Conservation (phyloP, 345 rosid genomes). For the Microcos paniculata region DNA sequence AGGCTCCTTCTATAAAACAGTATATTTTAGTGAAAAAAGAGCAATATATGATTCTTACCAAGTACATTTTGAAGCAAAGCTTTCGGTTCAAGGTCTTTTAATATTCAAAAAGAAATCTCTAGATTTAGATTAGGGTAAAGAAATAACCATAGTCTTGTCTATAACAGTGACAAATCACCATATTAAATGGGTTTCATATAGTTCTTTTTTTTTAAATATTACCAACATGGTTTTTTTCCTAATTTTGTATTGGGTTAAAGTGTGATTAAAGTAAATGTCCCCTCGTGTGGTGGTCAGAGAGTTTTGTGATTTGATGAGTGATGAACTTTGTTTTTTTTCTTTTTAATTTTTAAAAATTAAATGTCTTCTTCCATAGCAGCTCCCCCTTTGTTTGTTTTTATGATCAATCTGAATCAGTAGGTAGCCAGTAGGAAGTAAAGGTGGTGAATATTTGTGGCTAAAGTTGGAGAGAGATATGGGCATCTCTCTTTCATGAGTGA, state of each 20-base stretch:
- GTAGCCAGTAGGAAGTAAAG: background rate
- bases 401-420: slow-evolving; percentile 3
- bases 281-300: slow-evolving; percentile 30
- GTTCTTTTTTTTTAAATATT: background rate
- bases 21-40: background rate
- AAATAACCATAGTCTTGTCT: background rate
- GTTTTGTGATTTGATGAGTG: slow-evolving; percentile 1
- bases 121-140: background rate
- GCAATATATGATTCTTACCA: slow-evolving; percentile 13
- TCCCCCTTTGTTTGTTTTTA: background rate
- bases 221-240: background rate
- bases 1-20: slow-evolving; percentile 12
- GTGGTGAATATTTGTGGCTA: slow-evolving; percentile 2
- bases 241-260: background rate
- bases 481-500: slow-evolving; percentile 11
- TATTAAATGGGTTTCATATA: background rate
- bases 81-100: background rate
- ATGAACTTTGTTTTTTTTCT: background rate
- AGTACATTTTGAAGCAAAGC: slow-evolving; percentile 3
- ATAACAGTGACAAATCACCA: background rate
- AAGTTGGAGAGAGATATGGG: slow-evolving; percentile 8
- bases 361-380: no score
- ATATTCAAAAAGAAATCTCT: background rate
- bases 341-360: background rate
- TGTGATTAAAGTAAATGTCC: slow-evolving; percentile 20